phyloP scores from a whole-genome alignment of 257 asterid species.

The Nemophila menziesii region DNA sequence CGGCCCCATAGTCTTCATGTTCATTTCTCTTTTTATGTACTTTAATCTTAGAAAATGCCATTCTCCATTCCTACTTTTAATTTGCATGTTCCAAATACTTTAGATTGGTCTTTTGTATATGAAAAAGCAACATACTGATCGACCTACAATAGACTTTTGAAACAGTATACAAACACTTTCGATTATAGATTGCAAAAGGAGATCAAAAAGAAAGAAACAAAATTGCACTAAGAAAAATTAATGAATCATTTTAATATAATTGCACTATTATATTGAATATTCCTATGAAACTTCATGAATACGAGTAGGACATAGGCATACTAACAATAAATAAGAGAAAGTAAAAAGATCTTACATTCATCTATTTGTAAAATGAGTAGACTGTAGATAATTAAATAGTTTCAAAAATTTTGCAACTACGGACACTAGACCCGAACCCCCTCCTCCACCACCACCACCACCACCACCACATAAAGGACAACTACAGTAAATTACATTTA shows the following conservation, averaged over 20 bases:
- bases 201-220: not conserved
- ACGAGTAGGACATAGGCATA: not conserved
- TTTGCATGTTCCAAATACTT: not conserved
- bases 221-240: too few relatives aligned
- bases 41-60: not conserved
- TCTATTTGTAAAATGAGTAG: not conserved
- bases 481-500: not conserved
- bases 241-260: not conserved
- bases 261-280: not conserved
- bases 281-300: not conserved
- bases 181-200: not conserved
- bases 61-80: not conserved
- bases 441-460: too few relatives aligned
- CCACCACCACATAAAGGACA: not conserved
- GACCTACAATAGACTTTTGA: not conserved
- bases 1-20: too few relatives aligned
- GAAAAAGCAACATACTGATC: not conserved
- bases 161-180: too few relatives aligned
- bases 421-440: not conserved
- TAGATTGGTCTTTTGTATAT: not conserved
- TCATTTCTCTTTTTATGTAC: too few relatives aligned
- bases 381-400: conserved; percentile 4
- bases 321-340: not conserved
- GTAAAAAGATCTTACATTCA: not conserved
- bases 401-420: conserved; percentile 3